Conservation (phyloP, 1,139 yeast species). For the Geotrichum fermentans region DNA sequence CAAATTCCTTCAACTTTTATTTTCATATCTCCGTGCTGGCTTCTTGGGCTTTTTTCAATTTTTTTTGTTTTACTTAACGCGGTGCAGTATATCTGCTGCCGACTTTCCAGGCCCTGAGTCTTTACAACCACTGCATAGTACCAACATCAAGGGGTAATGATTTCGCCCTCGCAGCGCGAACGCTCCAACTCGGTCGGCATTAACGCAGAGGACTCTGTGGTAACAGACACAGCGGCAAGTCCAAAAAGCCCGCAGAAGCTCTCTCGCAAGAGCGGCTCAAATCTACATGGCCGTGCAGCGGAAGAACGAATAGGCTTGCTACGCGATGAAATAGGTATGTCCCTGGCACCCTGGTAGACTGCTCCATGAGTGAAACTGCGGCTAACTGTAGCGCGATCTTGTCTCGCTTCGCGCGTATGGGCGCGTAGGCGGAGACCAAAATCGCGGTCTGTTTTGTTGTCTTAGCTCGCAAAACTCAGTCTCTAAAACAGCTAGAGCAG, state of each 20-base stretch:
- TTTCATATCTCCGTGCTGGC: no score
- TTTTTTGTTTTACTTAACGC: no score
- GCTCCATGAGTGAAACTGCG: no score
- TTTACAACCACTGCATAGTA: no score
- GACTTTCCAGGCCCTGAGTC: no score
- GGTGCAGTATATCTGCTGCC: no score
- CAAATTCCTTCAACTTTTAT: no score
- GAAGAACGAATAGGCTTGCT: constrained; percentile 13
- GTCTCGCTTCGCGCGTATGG: neutral
- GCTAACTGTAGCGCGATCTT: neutral
- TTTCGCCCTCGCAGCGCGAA: neutral
- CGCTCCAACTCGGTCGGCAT: neutral
- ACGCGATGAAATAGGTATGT: constrained; percentile 19
- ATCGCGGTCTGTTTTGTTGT: neutral
- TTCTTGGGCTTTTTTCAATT: no score
- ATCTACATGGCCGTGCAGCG: constrained; percentile 11
- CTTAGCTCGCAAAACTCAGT: constrained; percentile 20
- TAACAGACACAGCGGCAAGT: neutral
- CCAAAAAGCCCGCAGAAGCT: neutral
- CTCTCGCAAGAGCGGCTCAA: neutral
- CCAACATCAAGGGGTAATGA: no score
- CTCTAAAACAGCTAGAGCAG: constrained; percentile 19
- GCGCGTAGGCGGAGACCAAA: neutral
- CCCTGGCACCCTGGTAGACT: no score
- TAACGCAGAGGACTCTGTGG: neutral